These are phyloP conservation scores for Ascochyta rabiei DNA, from an alignment of 2,329 filamentous ascomycete species.

Conservation along the genomic window DNA sequence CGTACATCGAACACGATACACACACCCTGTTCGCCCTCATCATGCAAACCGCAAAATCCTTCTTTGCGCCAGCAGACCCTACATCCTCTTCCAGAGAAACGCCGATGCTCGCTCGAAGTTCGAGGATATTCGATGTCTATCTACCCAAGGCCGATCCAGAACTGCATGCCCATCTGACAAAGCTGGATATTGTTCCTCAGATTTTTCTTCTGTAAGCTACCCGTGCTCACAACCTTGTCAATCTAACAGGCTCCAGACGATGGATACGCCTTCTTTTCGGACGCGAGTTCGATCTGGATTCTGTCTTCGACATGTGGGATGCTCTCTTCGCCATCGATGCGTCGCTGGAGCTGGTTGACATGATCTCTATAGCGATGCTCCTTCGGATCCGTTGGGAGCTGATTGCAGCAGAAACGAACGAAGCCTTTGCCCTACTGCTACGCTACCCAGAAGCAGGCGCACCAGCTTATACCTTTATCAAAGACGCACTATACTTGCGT, in stretches of 20 bases:
- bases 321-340: slow-evolving; percentile 86
- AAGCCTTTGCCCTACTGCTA: slow-evolving; percentile 79
- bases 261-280: slow-evolving; percentile 95
- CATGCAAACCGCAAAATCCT: slow-evolving; percentile 85
- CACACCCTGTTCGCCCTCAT: slow-evolving; percentile 84
- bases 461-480: slow-evolving; percentile 78
- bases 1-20: slow-evolving; percentile 86
- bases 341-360: slow-evolving; percentile 77
- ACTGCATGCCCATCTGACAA: slow-evolving; percentile 77
- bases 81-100: slow-evolving; percentile 53
- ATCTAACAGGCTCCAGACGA: slow-evolving; percentile 61
- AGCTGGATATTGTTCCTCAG: slow-evolving; percentile 90
- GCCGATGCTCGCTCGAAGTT: slow-evolving; percentile 83
- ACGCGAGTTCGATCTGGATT: slow-evolving; percentile 87
- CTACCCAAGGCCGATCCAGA: slow-evolving; percentile 82
- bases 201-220: slow-evolving; percentile 84
- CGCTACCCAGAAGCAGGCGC: slow-evolving; percentile 75
- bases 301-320: slow-evolving; percentile 88
- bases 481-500: slow-evolving; percentile 79
- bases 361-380: slow-evolving; percentile 94
- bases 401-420: slow-evolving; percentile 84
- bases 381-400: slow-evolving; percentile 90
- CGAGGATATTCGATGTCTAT: slow-evolving; percentile 82
- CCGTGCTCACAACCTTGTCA: neutral
- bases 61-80: slow-evolving; percentile 73